phyloP scores from a whole-genome alignment of 768 basidiomycete species.

The Psilocybe tampanensis region DNA sequence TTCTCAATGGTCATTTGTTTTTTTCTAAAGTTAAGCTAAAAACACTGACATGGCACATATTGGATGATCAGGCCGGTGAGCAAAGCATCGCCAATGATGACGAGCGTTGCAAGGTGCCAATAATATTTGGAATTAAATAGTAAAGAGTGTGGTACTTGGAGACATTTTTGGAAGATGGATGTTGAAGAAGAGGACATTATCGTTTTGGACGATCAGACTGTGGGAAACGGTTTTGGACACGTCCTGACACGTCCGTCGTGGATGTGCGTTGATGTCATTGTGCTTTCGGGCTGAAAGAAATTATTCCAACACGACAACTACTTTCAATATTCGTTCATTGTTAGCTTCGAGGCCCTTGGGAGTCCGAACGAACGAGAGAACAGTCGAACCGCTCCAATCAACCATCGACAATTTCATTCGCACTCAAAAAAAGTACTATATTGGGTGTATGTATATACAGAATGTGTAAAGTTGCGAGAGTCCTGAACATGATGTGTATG shows the following conservation, averaged over 20 bases:
- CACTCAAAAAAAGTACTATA: conserved; percentile 12
- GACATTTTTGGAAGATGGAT: conserved; percentile 15
- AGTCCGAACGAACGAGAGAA: no score
- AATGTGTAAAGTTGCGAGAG: conserved; percentile 27
- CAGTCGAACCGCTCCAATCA: no score
- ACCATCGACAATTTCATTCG: no score
- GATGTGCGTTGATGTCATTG: no score
- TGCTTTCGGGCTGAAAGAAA: no score
- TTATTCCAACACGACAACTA: no score
- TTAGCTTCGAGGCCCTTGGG: no score
- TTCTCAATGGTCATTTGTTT: conserved; percentile 10
- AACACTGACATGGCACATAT: conserved; percentile 76
- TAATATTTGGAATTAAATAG: conserved; percentile 63
- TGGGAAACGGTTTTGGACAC: conserved; percentile 3
- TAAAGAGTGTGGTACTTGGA: conserved; percentile 32
- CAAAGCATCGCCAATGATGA: conserved; percentile 73
- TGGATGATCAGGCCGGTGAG: conserved; percentile 82
- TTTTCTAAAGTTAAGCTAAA: conserved; percentile 2
- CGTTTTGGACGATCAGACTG: background rate
- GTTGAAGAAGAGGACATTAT: conserved; percentile 13
- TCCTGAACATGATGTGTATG: conserved; percentile 13
- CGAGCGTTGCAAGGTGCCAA: conserved; percentile 63
- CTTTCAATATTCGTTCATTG: no score
- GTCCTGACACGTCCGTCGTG: no score
- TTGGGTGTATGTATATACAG: conserved; percentile 23